These are phyloP conservation scores for Talaromyces borbonicus DNA, from an alignment of 495 filamentous ascomycete genomes.

Conservation along the genomic window DNA sequence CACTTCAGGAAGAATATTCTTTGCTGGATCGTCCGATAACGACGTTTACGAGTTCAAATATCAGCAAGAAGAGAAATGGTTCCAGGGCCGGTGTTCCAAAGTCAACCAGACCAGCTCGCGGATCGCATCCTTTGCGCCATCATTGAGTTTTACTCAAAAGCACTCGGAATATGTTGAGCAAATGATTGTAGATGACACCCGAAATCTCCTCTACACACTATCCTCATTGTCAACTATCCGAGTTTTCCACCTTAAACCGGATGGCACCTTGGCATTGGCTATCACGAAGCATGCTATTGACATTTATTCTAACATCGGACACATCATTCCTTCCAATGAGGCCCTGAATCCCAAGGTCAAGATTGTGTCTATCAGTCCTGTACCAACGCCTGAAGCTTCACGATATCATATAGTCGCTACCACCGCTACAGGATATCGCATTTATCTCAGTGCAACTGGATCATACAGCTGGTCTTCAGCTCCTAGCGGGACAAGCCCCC, in stretches of 20 bases:
- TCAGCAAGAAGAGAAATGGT: slow-evolving; percentile 96
- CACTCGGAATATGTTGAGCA: slow-evolving; percentile 54
- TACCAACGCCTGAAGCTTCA: slow-evolving; percentile 68
- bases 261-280: slow-evolving; percentile 39
- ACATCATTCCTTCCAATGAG: slow-evolving; percentile 61
- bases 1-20: slow-evolving; percentile 81
- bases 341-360: slow-evolving; percentile 55
- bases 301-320: slow-evolving; percentile 60
- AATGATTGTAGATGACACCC: slow-evolving; percentile 79
- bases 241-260: slow-evolving; percentile 65
- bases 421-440: slow-evolving; percentile 79
- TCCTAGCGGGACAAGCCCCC: slow-evolving; percentile 47
- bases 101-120: slow-evolving; percentile 79
- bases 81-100: slow-evolving; percentile 67
- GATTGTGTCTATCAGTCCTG: slow-evolving; percentile 77
- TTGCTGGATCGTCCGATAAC: slow-evolving; percentile 65
- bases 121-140: slow-evolving; percentile 58
- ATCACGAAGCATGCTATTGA: slow-evolving; percentile 46
- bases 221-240: slow-evolving; percentile 77
- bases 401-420: slow-evolving; percentile 83
- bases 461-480: slow-evolving; percentile 55
- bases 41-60: slow-evolving; percentile 92
- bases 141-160: slow-evolving; percentile 38
- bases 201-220: slow-evolving; percentile 81
- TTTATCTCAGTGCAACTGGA: slow-evolving; percentile 85